phyloP scores from a whole-genome alignment of 768 basidiomycete species.

The Trametes cubensis region DNA sequence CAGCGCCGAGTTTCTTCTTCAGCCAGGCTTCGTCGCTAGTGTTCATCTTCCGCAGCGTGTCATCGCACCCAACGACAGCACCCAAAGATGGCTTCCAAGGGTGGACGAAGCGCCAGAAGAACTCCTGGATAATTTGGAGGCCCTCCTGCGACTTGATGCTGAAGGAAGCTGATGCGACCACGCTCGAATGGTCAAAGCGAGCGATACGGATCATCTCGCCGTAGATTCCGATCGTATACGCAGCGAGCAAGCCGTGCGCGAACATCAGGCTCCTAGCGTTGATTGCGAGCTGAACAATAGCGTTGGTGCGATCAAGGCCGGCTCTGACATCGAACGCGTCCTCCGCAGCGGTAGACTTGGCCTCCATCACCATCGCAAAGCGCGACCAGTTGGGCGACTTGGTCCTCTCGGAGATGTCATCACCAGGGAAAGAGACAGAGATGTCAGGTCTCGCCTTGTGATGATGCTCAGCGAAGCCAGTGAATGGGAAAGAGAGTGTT shows the following conservation, averaged over 20 bases:
- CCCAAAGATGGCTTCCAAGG: slow-evolving; percentile 3
- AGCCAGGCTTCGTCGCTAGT: slow-evolving; percentile 8
- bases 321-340: not conserved
- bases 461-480: slow-evolving; percentile 8
- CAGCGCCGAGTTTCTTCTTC: not conserved
- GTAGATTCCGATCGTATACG: slow-evolving; percentile 15
- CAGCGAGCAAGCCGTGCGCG: slow-evolving; percentile 10
- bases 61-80: slow-evolving; percentile 11
- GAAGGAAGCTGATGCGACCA: slow-evolving; percentile 9
- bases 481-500: slow-evolving; percentile 16
- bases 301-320: not conserved
- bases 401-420: too few species aligned
- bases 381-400: not conserved
- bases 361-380: slow-evolving; percentile 13
- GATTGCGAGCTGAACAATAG: slow-evolving; percentile 8
- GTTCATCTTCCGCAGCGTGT: slow-evolving; percentile 2
- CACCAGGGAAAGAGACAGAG: slow-evolving; percentile 6
- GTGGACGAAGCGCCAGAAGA: slow-evolving; percentile 23
- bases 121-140: not conserved
- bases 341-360: not conserved
- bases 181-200: slow-evolving; percentile 20
- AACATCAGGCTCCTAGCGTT: slow-evolving; percentile 13
- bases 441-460: slow-evolving; percentile 6
- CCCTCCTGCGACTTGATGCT: not conserved
- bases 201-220: slow-evolving; percentile 8